Percentiles rank a stretch among this genome's conserved stretches.
Evolutionary conservation across 495 filamentous ascomycete genomes (phyloP).

Genomic region (Penicillium bovifimosum): DNA sequence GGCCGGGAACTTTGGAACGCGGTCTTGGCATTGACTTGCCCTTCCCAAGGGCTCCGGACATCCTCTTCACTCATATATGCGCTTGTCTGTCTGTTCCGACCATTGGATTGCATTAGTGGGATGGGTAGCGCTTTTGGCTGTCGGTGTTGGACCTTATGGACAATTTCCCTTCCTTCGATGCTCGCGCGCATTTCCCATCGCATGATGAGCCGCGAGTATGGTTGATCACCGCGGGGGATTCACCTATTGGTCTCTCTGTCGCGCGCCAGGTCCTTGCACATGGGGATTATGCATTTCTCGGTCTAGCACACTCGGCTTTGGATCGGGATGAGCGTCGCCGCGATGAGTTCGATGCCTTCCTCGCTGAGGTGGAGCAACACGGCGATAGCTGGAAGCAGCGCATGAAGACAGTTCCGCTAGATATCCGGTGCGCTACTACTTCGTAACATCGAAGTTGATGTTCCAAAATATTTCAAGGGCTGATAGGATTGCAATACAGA

Average conservation of each 20-base stretch:
- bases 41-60: slow-evolving; percentile 12
- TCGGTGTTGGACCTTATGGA: slow-evolving; percentile 33
- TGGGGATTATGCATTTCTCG: slow-evolving; percentile 79
- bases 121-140: slow-evolving; percentile 30
- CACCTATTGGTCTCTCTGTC: slow-evolving; percentile 69
- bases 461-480: not conserved
- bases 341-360: slow-evolving; percentile 49
- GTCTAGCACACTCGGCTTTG: slow-evolving; percentile 55
- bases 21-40: slow-evolving; percentile 19
- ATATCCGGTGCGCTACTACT: slow-evolving; percentile 42
- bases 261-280: slow-evolving; percentile 72
- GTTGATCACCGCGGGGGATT: slow-evolving; percentile 80
- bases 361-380: slow-evolving; percentile 61
- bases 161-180: slow-evolving; percentile 33
- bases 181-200: slow-evolving; percentile 50
- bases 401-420: slow-evolving; percentile 42
- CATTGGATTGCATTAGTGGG: slow-evolving; percentile 15
- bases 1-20: slow-evolving; percentile 16
- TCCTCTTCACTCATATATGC: not conserved
- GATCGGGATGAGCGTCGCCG: slow-evolving; percentile 39
- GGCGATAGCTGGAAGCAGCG: slow-evolving; percentile 41
- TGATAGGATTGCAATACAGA: slow-evolving; percentile 20
- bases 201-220: slow-evolving; percentile 65
- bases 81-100: not conserved
- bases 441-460: not conserved